Base-by-base conservation (phyloP, 2,329 filamentous ascomycete genomes). In the Zarea fungicola region DNA sequence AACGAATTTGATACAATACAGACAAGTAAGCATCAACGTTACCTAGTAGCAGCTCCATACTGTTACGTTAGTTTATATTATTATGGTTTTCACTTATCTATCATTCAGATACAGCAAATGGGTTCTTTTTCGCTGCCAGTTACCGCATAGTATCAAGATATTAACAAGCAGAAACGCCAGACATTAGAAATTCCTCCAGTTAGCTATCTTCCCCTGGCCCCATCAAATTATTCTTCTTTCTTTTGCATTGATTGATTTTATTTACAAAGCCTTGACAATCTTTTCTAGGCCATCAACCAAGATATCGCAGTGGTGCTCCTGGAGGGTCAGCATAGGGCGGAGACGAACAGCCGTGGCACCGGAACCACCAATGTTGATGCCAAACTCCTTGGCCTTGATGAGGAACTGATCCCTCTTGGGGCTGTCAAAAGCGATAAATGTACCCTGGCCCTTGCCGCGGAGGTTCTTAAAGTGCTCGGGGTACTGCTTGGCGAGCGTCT, bases 361-460 rank as follows among this genome's bases (percentile, higher is more conserved):
- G 58, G 83, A 85, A 44, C 90, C 90, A 53, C 90, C 91, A 64
- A 96, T 87, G 71, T 96, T 96, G 65, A 96, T 72, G 54, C 90
- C 90, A 26, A 88, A 74, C 6, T 69, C 72, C 83, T 95, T 96
- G 54, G 86, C 88, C 72, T 80, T 84, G 66, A 71, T 79, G 55
- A 96, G 68, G 70, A 96, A 86, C 63, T 85, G 80, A 63, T 96
- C 89, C 51, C 90, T 77, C 59, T 81, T 75, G 48, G 87, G 88
- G 62, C 80, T 87, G 67, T 96, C 91, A 75, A 90, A 96, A 43
- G 91, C 90, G 63, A 96, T 89, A 67, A 95, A 96, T 9, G 91
- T 96, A 57, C 90, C 90, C 71, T 87, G 85, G 42, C 85, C 86
- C 74, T 95, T 88, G 47, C 90, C 91, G 60, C 90, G 81, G 52